phyloP scores from a whole-genome alignment of 441 rosid species.

The Capsella rubella region DNA sequence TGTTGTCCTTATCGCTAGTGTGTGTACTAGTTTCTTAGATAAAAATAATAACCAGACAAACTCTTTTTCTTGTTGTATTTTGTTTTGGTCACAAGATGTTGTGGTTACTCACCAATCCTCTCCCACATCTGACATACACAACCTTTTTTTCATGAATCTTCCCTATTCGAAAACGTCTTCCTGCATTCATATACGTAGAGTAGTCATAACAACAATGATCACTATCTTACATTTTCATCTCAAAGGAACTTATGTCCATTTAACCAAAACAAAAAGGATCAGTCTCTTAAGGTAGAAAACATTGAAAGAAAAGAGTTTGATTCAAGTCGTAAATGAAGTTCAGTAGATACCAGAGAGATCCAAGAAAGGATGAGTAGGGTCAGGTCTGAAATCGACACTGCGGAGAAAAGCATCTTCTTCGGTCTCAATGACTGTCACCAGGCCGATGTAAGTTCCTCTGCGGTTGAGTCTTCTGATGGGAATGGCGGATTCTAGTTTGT shows the following conservation, averaged over 20 bases:
- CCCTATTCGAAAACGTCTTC: slow-evolving; percentile 52
- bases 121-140: slow-evolving; percentile 55
- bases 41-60: neutral
- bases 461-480: slow-evolving; percentile 42
- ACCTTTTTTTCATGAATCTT: slow-evolving; percentile 47
- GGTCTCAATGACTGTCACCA: slow-evolving; percentile 48
- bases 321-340: slow-evolving; percentile 21
- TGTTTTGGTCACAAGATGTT: neutral
- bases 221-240: neutral
- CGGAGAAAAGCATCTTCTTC: slow-evolving; percentile 50
- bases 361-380: slow-evolving; percentile 45
- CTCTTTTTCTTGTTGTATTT: neutral
- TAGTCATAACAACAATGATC: neutral
- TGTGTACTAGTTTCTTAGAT: neutral
- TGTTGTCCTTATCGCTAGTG: neutral
- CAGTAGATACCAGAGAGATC: slow-evolving; percentile 51
- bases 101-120: slow-evolving; percentile 47
- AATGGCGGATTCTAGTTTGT: slow-evolving; percentile 30
- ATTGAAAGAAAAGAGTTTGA: neutral
- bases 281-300: neutral
- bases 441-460: slow-evolving; percentile 52
- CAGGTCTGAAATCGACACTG: slow-evolving; percentile 45
- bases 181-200: slow-evolving; percentile 28
- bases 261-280: neutral
- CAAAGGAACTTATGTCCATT: neutral